Base-by-base conservation (phyloP, 192 early-diverging fungal genomes). In the Funneliformis geosporum region DNA sequence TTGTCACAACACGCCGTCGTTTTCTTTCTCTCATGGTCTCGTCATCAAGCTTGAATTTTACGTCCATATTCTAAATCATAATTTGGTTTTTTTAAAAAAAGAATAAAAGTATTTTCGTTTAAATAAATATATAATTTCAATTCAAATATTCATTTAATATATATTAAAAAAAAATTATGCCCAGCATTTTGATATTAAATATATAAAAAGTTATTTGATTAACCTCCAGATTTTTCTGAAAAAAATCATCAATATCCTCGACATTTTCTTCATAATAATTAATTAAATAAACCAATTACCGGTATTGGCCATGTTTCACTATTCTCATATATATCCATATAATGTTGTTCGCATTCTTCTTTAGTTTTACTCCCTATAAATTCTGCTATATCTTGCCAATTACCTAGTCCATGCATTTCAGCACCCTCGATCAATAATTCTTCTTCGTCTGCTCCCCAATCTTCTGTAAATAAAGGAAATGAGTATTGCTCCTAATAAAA, bases 361-460 rank as follows among this genome's bases (percentile, higher is more conserved):
- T 92, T 91, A 23, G 91, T 92, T 81, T 96, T 96, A 43, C 96
- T 96, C 18, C 96, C 95, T 33, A 98, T 93, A 78, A 96, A 94
- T 69, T 96, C 95, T 0, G 96, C 93, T 43, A 97, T 93, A 65
- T 96, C 95, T 80, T 94, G 94, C 96, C 97, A 99, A 86, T 98
- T 99, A 44, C 98, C 98, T 74, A 98, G 90, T 27, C 98, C 98
- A 84, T 91, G 95, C 81, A 94, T 89, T 83, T 96, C 93, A 62
- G 95, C 87, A 8, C 92, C 95, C 75, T 98, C 96, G 59, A 99
- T 94, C 78, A 99, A 86, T 74, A 96, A 79, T 64, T 99, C 86
- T 86, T 99, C 98, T 79, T 99, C 98, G 68, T 99, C 95, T 6
- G 96, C 98, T 60, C 91, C 93, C 98, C 98, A 99, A 73, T 95